phyloP scores from a whole-genome alignment of 192 early-diverging fungal genomes.

The Coemansia sp. region DNA sequence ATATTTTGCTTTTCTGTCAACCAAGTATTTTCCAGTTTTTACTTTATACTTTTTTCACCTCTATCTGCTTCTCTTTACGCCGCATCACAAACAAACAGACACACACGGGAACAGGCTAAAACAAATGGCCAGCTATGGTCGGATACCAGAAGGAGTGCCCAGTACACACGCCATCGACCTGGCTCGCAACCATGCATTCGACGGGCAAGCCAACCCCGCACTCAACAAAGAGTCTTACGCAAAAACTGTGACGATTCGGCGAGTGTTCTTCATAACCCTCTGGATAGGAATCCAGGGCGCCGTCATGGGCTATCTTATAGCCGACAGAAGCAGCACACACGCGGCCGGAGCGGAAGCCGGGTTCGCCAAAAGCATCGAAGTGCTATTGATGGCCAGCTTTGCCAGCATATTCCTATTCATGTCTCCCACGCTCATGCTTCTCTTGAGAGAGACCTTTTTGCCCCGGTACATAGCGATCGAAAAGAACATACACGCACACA shows the following conservation, averaged over 20 bases:
- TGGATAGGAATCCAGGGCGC: slow-evolving; percentile 59
- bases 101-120: neutral
- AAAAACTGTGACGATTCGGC: slow-evolving; percentile 25
- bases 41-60: neutral
- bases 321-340: slow-evolving; percentile 47
- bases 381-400: slow-evolving; percentile 50
- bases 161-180: slow-evolving; percentile 15
- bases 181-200: slow-evolving; percentile 36
- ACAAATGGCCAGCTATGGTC: neutral
- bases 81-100: neutral
- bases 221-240: neutral
- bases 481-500: slow-evolving; percentile 78
- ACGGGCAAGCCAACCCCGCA: slow-evolving; percentile 5
- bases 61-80: neutral
- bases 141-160: neutral
- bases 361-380: slow-evolving; percentile 26
- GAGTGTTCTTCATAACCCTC: slow-evolving; percentile 43
- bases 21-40: neutral
- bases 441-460: slow-evolving; percentile 66
- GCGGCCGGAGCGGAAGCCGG: slow-evolving; percentile 26
- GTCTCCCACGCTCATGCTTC: slow-evolving; percentile 69
- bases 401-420: slow-evolving; percentile 66
- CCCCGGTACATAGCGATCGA: slow-evolving; percentile 68
- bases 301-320: slow-evolving; percentile 48
- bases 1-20: neutral